These are phyloP conservation scores for Aureobasidium sp. DNA, from an alignment of 2,329 filamentous ascomycete genomes.

Conservation along the genomic window DNA sequence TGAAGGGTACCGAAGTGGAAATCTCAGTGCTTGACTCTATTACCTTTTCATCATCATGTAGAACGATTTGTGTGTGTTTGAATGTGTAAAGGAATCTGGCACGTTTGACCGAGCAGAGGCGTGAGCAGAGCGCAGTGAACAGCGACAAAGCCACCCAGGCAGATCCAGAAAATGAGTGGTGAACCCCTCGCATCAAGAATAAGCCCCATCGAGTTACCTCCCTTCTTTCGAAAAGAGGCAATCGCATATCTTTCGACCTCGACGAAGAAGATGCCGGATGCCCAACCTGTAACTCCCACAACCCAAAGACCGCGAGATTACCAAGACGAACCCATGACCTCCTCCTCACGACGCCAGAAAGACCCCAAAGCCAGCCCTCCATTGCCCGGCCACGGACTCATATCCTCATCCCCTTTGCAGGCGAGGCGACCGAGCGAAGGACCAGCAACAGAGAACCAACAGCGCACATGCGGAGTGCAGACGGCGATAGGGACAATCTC, in stretches of 20 bases:
- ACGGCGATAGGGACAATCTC: conserved; percentile 43
- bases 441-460: conserved; percentile 27
- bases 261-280: conserved; percentile 68
- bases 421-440: conserved; percentile 34
- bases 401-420: conserved; percentile 67
- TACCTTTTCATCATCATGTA: conserved; percentile 85
- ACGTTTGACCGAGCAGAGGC: conserved; percentile 59
- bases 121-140: conserved; percentile 22
- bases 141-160: conserved; percentile 27
- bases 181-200: conserved; percentile 98
- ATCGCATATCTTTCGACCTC: conserved; percentile 98
- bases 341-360: conserved; percentile 26
- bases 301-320: conserved; percentile 24
- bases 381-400: conserved; percentile 57
- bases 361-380: conserved; percentile 29
- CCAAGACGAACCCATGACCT: conserved; percentile 25
- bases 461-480: conserved; percentile 40
- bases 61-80: conserved; percentile 36
- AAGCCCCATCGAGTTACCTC: conserved; percentile 99
- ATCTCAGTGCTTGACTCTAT: conserved; percentile 98
- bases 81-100: conserved; percentile 46
- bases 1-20: conserved; percentile 37
- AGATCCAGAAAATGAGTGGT: conserved; percentile 36
- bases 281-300: conserved; percentile 28
- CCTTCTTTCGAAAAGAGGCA: conserved; percentile 46